These are phyloP conservation scores for Pythium volutum DNA, from an alignment of 352 stramenopile species.

Conservation along the genomic window DNA sequence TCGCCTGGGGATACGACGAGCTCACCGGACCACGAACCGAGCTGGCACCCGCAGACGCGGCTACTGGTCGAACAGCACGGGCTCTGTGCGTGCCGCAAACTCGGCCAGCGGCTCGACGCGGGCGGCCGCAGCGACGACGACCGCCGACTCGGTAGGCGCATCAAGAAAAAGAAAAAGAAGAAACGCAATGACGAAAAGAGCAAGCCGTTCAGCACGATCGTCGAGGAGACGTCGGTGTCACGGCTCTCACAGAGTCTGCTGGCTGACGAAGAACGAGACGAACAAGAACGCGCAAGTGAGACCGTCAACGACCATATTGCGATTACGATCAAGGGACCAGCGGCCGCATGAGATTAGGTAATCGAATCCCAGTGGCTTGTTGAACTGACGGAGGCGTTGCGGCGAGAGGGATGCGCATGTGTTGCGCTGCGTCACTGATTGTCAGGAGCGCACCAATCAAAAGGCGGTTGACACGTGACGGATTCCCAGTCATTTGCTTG, in stretches of 20 bases:
- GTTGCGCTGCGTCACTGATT: too few species aligned
- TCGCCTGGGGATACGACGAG: background rate
- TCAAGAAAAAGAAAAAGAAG: slow-evolving; percentile 1
- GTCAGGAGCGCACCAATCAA: background rate
- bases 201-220: slow-evolving; percentile 9
- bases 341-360: slow-evolving; percentile 8
- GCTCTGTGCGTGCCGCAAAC: slow-evolving; percentile 36
- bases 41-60: background rate
- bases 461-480: background rate
- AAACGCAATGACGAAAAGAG: slow-evolving; percentile 1
- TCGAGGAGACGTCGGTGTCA: slow-evolving; percentile 19
- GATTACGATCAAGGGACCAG: slow-evolving; percentile 7
- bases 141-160: background rate
- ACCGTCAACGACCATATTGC: slow-evolving; percentile 1
- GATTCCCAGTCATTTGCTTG: background rate
- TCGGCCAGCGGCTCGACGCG: slow-evolving; percentile 30
- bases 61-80: slow-evolving; percentile 15
- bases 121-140: background rate
- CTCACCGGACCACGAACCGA: background rate
- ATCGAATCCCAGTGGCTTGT: too few species aligned
- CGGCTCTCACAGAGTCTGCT: slow-evolving; percentile 19
- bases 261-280: slow-evolving; percentile 5
- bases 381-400: background rate
- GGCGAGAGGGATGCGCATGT: background rate
- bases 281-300: background rate